Evolutionary conservation across 129 eudicot genomes (phyloP).

Genomic region (Artemisia argyi): DNA sequence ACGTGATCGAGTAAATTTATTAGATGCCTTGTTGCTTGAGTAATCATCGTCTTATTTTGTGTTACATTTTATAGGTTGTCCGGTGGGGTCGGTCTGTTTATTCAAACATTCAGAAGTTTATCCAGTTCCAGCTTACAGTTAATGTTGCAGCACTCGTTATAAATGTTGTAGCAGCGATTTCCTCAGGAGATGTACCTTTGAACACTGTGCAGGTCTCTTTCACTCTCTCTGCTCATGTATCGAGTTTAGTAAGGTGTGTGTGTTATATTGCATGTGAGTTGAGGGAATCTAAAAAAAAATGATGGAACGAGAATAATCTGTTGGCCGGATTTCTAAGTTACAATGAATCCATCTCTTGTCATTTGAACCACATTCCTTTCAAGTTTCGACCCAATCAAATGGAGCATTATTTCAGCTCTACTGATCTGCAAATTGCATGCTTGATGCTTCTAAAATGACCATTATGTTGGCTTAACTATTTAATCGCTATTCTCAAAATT

Average conservation of each 20-base stretch:
- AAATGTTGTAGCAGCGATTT: constrained; percentile 86
- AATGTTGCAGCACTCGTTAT: constrained; percentile 90
- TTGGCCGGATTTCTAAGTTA: no score
- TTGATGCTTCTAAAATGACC: no score
- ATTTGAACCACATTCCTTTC: no score
- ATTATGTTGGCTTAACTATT: no score
- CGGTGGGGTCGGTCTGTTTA: constrained; percentile 99
- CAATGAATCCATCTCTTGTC: no score
- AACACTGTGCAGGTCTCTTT: constrained; percentile 75
- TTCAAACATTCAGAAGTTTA: constrained; percentile 93
- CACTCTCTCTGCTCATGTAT: background rate
- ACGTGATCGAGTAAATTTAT: background rate
- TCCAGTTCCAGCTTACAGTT: constrained; percentile 97
- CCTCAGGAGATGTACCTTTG: constrained; percentile 90
- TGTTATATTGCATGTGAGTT: background rate
- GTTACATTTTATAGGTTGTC: constrained; percentile 53
- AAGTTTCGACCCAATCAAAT: no score
- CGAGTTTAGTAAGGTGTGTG: background rate
- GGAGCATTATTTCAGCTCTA: no score
- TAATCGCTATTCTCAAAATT: no score
- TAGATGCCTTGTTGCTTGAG: constrained; percentile 14
- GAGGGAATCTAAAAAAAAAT: no score
- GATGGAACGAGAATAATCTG: no score
- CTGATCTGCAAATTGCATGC: no score
- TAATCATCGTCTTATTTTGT: background rate